A percentile compares a stretch with the other conserved stretches of the same genome.
Evolutionary conservation across 345 rosid genomes (phyloP).

Genomic region (Citrus maxima): DNA sequence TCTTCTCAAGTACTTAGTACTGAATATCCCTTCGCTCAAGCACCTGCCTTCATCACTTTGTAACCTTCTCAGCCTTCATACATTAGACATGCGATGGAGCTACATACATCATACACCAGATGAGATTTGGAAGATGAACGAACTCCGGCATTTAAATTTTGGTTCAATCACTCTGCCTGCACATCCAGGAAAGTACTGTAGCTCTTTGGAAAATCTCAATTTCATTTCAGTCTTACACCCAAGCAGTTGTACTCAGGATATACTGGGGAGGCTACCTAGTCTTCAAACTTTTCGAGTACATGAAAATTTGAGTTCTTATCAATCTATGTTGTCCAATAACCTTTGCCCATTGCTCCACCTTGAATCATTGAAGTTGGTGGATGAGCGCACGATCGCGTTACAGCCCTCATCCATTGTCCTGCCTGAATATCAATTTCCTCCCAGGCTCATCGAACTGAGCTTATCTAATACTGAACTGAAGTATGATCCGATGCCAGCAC

Average conservation of each 20-base stretch:
- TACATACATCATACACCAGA: not conserved
- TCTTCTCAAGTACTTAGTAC: too few relatives aligned
- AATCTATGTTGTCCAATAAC: too few relatives aligned
- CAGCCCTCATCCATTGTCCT: not conserved
- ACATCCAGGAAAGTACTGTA: not conserved
- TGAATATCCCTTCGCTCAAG: too few relatives aligned
- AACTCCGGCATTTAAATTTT: not conserved
- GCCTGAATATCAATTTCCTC: not conserved
- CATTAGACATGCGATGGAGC: too few relatives aligned
- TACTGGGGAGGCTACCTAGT: not conserved
- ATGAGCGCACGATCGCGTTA: too few relatives aligned
- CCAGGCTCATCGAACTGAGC: not conserved
- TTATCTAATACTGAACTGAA: not conserved
- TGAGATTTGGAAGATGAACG: not conserved
- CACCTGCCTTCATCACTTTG: too few relatives aligned
- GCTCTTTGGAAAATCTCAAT: not conserved
- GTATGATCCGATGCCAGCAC: not conserved
- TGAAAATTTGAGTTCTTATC: not conserved
- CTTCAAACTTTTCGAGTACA: not conserved
- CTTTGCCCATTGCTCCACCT: not conserved
- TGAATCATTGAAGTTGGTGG: not conserved
- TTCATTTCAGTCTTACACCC: not conserved
- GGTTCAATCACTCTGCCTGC: not conserved
- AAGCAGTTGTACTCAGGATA: not conserved
- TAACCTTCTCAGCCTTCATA: too few relatives aligned